Conservation (phyloP, 495 filamentous ascomycete genomes). For the Penicillium maclennaniae region DNA sequence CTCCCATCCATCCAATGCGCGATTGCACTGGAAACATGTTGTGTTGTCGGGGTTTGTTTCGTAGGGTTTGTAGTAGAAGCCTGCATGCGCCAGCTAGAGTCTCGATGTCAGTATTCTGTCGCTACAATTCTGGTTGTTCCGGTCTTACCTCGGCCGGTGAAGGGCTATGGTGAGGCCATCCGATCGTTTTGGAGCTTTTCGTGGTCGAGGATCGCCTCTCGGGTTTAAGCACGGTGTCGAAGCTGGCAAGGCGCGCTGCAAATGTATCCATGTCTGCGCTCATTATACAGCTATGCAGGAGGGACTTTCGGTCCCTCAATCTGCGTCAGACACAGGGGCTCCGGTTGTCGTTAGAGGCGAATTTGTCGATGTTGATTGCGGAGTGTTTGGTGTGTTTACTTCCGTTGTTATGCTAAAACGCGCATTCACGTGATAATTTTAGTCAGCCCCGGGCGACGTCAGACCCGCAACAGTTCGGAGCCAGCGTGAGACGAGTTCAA, state of each 20-base stretch:
- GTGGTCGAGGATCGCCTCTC: constrained; percentile 63
- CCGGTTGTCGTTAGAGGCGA: constrained; percentile 8
- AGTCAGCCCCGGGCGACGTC: constrained; percentile 27
- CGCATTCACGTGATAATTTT: constrained; percentile 25
- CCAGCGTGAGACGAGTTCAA: constrained; percentile 7
- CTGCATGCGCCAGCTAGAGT: constrained; percentile 75
- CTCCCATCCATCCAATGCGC: constrained; percentile 86
- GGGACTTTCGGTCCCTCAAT: constrained; percentile 2
- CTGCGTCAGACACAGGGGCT: constrained; percentile 3
- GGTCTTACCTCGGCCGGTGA: constrained; percentile 58
- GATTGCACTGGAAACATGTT: constrained; percentile 78
- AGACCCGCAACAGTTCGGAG: constrained; percentile 16
- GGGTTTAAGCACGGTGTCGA: constrained; percentile 55
- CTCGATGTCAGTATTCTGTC: constrained; percentile 2
- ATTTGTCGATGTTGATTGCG: constrained; percentile 18
- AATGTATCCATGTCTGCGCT: constrained; percentile 54
- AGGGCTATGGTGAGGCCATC: constrained; percentile 73
- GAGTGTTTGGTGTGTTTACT: constrained; percentile 38
- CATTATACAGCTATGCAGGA: constrained; percentile 19
- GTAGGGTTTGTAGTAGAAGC: constrained; percentile 82
- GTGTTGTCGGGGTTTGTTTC: constrained; percentile 78
- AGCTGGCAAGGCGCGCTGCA: constrained; percentile 71
- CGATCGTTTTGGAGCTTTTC: constrained; percentile 56
- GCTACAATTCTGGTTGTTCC: neutral
- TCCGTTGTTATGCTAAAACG: constrained; percentile 31